Evolutionary conservation across 306 rosid genomes (phyloP).

Genomic region (Ormosia semicastrata): DNA sequence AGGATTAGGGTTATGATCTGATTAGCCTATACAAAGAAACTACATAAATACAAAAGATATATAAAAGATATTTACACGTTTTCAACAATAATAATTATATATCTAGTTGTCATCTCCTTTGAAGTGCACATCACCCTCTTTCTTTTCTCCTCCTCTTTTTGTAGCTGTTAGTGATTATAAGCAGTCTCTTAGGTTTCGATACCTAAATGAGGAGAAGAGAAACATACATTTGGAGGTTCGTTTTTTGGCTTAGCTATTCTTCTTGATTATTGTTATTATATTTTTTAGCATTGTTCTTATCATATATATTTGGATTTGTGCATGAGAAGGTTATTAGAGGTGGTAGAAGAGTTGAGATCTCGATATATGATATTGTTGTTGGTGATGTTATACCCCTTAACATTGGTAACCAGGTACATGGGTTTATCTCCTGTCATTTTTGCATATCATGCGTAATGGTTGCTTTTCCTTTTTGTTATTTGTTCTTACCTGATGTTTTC

Average conservation of each 20-base stretch:
- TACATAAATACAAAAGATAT: too few relatives aligned
- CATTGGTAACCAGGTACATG: slow-evolving; percentile 73
- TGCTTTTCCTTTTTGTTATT: slow-evolving; percentile 13
- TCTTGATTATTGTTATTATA: background rate
- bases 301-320: background rate
- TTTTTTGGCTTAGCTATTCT: background rate
- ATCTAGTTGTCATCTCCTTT: background rate
- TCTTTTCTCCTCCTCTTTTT: background rate
- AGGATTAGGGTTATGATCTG: too few relatives aligned
- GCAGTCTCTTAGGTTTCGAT: slow-evolving; percentile 89
- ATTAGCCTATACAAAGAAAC: too few relatives aligned
- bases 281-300: background rate
- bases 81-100: background rate
- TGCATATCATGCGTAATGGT: slow-evolving; percentile 1
- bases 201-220: slow-evolving; percentile 85
- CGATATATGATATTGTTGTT: slow-evolving; percentile 79
- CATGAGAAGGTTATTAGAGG: slow-evolving; percentile 64
- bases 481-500: slow-evolving; percentile 12
- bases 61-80: too few relatives aligned
- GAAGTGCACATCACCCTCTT: slow-evolving; percentile 9
- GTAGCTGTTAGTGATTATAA: slow-evolving; percentile 84
- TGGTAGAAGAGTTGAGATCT: slow-evolving; percentile 75
- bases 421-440: slow-evolving; percentile 3
- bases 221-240: slow-evolving; percentile 77
- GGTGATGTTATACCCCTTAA: slow-evolving; percentile 85